These are phyloP conservation scores for Skeletonema tropicum DNA, from an alignment of 108 stramenopile genomes.

Conservation along the genomic window DNA sequence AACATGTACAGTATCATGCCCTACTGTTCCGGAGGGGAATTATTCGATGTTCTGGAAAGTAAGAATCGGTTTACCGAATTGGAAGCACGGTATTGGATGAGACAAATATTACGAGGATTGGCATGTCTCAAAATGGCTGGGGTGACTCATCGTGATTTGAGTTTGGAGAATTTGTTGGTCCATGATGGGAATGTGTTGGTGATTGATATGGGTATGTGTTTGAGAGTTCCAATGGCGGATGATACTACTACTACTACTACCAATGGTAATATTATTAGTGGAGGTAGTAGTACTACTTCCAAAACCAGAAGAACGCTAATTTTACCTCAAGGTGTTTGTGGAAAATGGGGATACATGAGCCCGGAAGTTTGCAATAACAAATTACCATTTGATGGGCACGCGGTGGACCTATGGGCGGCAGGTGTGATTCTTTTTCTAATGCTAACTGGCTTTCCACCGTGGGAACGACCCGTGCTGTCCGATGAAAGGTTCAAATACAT, in stretches of 20 bases:
- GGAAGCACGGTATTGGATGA: conserved; percentile 86
- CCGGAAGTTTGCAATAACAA: conserved; percentile 86
- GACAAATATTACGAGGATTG: conserved; percentile 84
- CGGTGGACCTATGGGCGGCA: conserved; percentile 94
- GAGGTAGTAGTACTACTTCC: no score
- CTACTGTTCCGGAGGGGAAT: conserved; percentile 88
- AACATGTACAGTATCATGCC: conserved; percentile 91
- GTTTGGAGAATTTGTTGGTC: conserved; percentile 86
- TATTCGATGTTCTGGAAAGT: conserved; percentile 81
- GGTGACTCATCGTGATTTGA: conserved; percentile 90
- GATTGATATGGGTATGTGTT: conserved; percentile 96
- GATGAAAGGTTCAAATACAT: conserved; percentile 84
- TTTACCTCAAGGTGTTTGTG: conserved; percentile 79
- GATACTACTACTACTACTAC: no score
- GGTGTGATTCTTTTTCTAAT: conserved; percentile 94
- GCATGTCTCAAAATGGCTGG: conserved; percentile 80
- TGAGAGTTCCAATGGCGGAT: conserved; percentile 67
- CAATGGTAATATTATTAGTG: neutral
- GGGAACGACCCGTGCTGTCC: conserved; percentile 68
- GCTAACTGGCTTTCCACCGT: conserved; percentile 92
- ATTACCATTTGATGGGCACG: conserved; percentile 84
- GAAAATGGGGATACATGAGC: conserved; percentile 94
- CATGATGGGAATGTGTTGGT: conserved; percentile 69
- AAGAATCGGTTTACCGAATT: conserved; percentile 77
- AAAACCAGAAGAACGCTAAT: no score